Evolutionary conservation across 371 early-diverging fungal genomes (phyloP), one percentile per base, ranked within the genome.

Genomic region (Nosema muscidifuracis): DNA sequence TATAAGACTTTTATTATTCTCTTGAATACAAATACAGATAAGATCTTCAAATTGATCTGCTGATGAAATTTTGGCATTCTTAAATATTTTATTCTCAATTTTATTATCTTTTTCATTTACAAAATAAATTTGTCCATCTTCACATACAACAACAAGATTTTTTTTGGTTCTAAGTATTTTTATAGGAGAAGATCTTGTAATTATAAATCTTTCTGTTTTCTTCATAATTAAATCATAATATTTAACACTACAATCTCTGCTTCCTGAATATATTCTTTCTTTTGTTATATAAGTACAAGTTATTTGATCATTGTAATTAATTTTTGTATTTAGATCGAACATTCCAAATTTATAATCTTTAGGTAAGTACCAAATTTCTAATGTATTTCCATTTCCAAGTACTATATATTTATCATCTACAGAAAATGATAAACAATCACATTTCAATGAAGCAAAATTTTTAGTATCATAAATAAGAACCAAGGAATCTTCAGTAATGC

Each of bases 311-410:
- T 40, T 43, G 34, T 73, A 69, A 18, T 36, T 33, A 42, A 47
- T 28, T 55, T 44, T 77, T 0, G 50, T 22, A 51, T 57, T 18
- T 43, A 40, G 36, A 16, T 53, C 43, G 43, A 77, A 77, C 20
- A 73, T 34, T 0, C 62, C 42, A 31, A 77, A 63, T 61, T 73
- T 73, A 26, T 43, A 63, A 47, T 73, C 74, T 36, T 65, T 68
- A 10, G 77, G 77, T 15, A 66, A 42, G 15, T 65, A 18, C 77
- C 77, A 77, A n/a, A 73, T 47, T 63, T 77, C 77, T 13, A 77
- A 34, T 24, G 31, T 26, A 55, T 60, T 69, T 22, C 57, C 42
- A 30, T 7, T 42, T 20, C 56, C 67, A 1, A 63, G 36, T 13
- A 63, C 68, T 22, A 77, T 61, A 31, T 64, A 61, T 13, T 70